Conservation (phyloP, 495 filamentous ascomycete genomes). For the Mytilinidion resinicola region DNA sequence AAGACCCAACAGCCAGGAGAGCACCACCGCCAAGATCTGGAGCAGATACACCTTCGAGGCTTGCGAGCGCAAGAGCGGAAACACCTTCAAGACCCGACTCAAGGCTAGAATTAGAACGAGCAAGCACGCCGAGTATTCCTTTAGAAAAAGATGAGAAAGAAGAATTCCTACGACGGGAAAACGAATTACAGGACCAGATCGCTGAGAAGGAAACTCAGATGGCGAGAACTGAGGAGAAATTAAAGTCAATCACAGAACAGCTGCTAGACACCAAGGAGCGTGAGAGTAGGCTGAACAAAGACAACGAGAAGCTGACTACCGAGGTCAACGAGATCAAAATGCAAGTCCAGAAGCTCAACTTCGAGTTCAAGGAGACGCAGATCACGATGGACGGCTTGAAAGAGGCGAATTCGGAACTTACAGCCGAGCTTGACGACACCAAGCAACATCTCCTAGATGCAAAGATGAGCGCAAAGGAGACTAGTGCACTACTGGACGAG, state of each 20-base stretch:
- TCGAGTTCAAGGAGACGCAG: conserved; percentile 90
- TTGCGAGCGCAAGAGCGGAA: conserved; percentile 53
- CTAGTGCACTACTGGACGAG: conserved; percentile 76
- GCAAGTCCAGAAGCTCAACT: conserved; percentile 89
- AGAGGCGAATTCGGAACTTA: conserved; percentile 90
- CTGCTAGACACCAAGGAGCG: conserved; percentile 74
- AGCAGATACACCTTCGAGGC: conserved; percentile 76
- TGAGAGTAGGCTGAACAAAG: conserved; percentile 67
- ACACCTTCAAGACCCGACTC: conserved; percentile 71
- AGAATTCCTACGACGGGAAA: conserved; percentile 91
- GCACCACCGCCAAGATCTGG: conserved; percentile 54
- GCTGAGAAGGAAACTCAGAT: conserved; percentile 85
- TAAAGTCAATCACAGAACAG: conserved; percentile 79
- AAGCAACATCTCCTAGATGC: conserved; percentile 96
- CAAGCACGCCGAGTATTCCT: conserved; percentile 76
- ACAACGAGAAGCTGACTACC: conserved; percentile 75
- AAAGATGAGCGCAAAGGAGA: conserved; percentile 92
- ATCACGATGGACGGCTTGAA: conserved; percentile 98
- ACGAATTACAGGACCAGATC: conserved; percentile 93
- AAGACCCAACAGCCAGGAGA: conserved; percentile 53
- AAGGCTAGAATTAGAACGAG: conserved; percentile 74
- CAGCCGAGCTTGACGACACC: conserved; percentile 82
- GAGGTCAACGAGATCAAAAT: conserved; percentile 90
- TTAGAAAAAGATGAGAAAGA: conserved; percentile 96
- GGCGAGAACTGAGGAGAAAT: conserved; percentile 64